Conservation (phyloP, 768 basidiomycete genomes). For the Mycena indigotica region DNA sequence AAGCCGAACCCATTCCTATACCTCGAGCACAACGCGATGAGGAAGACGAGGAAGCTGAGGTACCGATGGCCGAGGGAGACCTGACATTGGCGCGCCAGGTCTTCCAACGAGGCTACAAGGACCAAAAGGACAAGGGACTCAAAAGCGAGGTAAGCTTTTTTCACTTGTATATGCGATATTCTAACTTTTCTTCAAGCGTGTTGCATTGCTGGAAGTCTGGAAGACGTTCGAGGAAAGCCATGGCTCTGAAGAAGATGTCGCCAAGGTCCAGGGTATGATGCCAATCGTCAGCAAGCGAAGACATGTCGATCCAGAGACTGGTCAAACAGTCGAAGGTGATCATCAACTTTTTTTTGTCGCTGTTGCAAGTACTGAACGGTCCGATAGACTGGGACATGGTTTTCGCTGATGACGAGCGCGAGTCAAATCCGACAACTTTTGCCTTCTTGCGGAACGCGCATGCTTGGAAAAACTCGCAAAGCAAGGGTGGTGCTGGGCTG, state of each 20-base stretch:
- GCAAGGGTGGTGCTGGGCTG: constrained; percentile 38
- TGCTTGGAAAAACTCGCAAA: constrained; percentile 74
- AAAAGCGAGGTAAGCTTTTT: constrained; percentile 87
- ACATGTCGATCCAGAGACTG: constrained; percentile 81
- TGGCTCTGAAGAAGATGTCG: constrained; percentile 71
- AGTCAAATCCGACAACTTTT: constrained; percentile 90
- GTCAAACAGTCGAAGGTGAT: constrained; percentile 83
- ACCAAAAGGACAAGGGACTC: constrained; percentile 75
- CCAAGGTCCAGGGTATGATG: constrained; percentile 90
- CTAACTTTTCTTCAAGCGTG: constrained; percentile 57
- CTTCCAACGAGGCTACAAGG: constrained; percentile 86
- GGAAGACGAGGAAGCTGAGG: constrained; percentile 64
- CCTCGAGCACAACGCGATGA: constrained; percentile 68
- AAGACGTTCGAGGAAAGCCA: constrained; percentile 87
- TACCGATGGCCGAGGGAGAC: constrained; percentile 74
- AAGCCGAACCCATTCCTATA: constrained; percentile 73
- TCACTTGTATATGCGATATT: not conserved
- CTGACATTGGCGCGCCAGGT: constrained; percentile 68
- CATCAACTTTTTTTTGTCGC: not conserved
- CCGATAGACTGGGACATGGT: constrained; percentile 89
- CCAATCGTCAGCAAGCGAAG: constrained; percentile 87
- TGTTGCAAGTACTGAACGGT: no score
- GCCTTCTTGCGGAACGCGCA: constrained; percentile 96
- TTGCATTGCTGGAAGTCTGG: constrained; percentile 92
- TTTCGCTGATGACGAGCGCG: constrained; percentile 94